phyloP scores from a whole-genome alignment of 192 early-diverging fungal species.

The Linnemannia zychae region DNA sequence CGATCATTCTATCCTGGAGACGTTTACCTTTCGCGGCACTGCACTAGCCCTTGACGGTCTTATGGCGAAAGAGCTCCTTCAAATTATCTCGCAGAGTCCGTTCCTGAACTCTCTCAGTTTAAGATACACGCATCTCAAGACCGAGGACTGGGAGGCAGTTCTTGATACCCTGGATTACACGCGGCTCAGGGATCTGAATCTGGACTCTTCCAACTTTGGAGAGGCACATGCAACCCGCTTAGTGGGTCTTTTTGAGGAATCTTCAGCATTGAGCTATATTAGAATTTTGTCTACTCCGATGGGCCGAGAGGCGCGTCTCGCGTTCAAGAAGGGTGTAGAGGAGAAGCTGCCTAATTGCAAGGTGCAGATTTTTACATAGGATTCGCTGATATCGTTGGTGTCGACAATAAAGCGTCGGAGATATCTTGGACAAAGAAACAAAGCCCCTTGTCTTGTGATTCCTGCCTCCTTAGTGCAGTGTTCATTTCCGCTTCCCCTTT shows the following conservation, averaged over 20 bases:
- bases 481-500: not conserved
- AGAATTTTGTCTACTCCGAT: not conserved
- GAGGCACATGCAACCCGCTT: not conserved
- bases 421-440: too few species aligned
- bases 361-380: too few species aligned
- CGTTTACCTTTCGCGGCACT: not conserved
- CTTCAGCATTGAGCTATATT: not conserved
- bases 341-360: not conserved
- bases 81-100: slow-evolving; percentile 8
- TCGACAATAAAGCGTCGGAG: too few species aligned
- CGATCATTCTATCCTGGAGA: not conserved
- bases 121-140: not conserved
- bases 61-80: not conserved
- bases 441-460: too few species aligned
- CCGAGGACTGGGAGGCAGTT: slow-evolving; percentile 1
- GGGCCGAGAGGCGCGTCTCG: not conserved
- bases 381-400: too few species aligned
- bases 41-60: not conserved
- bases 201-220: not conserved
- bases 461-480: too few species aligned
- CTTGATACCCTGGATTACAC: slow-evolving; percentile 9
- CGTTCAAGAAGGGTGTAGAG: not conserved
- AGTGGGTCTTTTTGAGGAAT: not conserved
- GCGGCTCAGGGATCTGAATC: not conserved
- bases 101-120: not conserved